A percentile compares a stretch with the other conserved stretches of the same genome.
These are phyloP conservation scores for Syzygium aqueum DNA, from an alignment of 345 rosid genomes.

Conservation along the genomic window DNA sequence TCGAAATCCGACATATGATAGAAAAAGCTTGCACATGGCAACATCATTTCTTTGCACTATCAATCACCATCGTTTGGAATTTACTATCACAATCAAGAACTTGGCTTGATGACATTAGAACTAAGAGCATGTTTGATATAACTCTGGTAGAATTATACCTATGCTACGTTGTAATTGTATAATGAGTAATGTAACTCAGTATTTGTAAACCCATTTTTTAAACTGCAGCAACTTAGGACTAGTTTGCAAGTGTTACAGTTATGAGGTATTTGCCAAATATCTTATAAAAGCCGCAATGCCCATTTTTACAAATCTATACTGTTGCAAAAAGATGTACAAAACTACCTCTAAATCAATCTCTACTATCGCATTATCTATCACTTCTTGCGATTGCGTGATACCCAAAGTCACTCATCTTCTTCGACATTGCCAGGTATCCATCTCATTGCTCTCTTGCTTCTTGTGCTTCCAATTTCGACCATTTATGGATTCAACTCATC, in stretches of 20 bases:
- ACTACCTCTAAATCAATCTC: not conserved
- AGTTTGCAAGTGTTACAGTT: not conserved
- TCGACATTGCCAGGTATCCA: not conserved
- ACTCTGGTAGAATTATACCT: not conserved
- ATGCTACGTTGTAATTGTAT: not conserved
- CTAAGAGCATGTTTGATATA: not conserved
- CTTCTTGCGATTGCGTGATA: not conserved
- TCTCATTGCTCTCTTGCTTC: not conserved
- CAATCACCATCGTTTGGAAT: not conserved
- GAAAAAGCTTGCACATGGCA: not conserved
- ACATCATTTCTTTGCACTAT: not conserved
- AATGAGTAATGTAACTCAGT: not conserved
- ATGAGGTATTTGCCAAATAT: not conserved
- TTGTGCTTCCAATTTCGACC: not conserved
- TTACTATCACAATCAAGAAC: not conserved
- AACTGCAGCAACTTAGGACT: not conserved
- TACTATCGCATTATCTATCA: not conserved
- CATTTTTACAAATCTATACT: not conserved
- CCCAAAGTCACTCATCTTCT: not conserved
- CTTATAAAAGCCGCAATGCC: not conserved
- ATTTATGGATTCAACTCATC: not conserved
- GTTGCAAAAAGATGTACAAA: not conserved
- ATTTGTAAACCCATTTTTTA: not conserved
- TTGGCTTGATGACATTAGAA: not conserved
- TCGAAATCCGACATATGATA: not conserved